These are phyloP conservation scores for Russula griseocarnosa DNA, from an alignment of 768 basidiomycete genomes.

Conservation along the genomic window DNA sequence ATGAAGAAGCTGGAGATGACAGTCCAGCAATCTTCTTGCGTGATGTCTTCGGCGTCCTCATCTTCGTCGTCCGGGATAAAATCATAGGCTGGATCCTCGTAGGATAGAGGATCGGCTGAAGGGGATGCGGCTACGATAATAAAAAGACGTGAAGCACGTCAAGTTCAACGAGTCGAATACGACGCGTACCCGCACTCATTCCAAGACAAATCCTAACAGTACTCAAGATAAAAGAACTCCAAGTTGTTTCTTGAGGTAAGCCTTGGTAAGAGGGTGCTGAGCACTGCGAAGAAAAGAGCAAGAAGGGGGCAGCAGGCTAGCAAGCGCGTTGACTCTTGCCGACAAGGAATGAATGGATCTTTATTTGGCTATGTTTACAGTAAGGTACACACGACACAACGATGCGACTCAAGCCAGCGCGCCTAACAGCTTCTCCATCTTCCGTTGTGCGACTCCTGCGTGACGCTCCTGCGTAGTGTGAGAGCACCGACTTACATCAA, in stretches of 20 bases:
- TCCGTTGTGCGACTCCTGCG: slow-evolving; percentile 49
- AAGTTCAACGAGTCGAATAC: slow-evolving; percentile 13
- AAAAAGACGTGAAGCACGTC: slow-evolving; percentile 22
- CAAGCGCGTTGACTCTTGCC: neutral
- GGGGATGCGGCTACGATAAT: slow-evolving; percentile 27
- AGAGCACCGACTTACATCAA: neutral
- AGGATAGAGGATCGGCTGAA: slow-evolving; percentile 30
- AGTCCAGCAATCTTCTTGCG: slow-evolving; percentile 92
- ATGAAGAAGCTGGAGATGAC: slow-evolving; percentile 97
- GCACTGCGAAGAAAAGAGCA: neutral
- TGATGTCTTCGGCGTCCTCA: slow-evolving; percentile 70
- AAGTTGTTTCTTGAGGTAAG: neutral
- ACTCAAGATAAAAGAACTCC: slow-evolving; percentile 18
- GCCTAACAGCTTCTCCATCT: slow-evolving; percentile 43
- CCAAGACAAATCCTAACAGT: slow-evolving; percentile 22
- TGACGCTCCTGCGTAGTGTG: slow-evolving; percentile 42
- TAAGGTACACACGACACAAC: neutral
- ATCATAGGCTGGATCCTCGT: slow-evolving; percentile 57
- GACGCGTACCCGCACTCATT: slow-evolving; percentile 30
- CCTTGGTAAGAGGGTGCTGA: neutral
- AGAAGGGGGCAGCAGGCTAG: neutral
- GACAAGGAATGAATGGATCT: too few species aligned
- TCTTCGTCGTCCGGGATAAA: slow-evolving; percentile 48
- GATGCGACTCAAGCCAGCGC: slow-evolving; percentile 29
- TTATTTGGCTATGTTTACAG: slow-evolving; percentile 21